A percentile compares a stretch with the other conserved stretches of the same genome.
phyloP scores from a whole-genome alignment of 2,329 filamentous ascomycete species.

The Incumbomyces lentus region DNA sequence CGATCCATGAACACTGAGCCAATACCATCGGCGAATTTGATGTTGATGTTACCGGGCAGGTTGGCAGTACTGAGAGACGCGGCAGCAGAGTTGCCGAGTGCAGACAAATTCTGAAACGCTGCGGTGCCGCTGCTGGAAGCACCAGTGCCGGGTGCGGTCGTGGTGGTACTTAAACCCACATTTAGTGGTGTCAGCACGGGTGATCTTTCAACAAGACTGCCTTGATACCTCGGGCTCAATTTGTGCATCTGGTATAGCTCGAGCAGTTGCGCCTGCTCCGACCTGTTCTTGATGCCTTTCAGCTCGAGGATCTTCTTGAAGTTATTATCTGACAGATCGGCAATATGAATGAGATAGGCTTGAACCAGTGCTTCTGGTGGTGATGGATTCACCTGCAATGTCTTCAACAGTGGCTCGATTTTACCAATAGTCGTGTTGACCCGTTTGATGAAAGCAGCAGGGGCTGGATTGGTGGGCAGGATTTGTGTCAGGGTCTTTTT shows the following conservation, averaged over 20 bases:
- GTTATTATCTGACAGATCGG: conserved; percentile 83
- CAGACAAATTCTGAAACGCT: conserved; percentile 35
- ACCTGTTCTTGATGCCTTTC: conserved; percentile 73
- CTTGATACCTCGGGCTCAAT: conserved; percentile 51
- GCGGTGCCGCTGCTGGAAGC: conserved; percentile 28
- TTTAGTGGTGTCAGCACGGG: conserved; percentile 59
- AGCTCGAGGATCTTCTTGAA: conserved; percentile 94
- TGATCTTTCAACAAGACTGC: conserved; percentile 57
- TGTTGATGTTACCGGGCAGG: conserved; percentile 32
- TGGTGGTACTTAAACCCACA: conserved; percentile 35
- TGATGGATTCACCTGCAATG: conserved; percentile 81
- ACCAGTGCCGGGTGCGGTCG: conserved; percentile 19
- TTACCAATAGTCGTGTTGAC: conserved; percentile 75
- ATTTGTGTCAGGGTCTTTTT: conserved; percentile 69
- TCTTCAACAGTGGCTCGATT: conserved; percentile 88
- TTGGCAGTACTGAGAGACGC: conserved; percentile 35
- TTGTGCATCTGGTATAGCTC: conserved; percentile 88
- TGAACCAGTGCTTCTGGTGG: conserved; percentile 91
- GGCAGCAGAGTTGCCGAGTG: conserved; percentile 34
- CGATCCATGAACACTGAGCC: conserved; percentile 67
- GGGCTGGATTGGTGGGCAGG: conserved; percentile 50
- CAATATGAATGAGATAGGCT: conserved; percentile 95
- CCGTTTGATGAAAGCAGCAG: conserved; percentile 66
- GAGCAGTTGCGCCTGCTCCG: conserved; percentile 69
- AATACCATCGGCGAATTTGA: conserved; percentile 63